Conservation (phyloP, 495 filamentous ascomycete genomes). For the Neurospora pannonica region DNA sequence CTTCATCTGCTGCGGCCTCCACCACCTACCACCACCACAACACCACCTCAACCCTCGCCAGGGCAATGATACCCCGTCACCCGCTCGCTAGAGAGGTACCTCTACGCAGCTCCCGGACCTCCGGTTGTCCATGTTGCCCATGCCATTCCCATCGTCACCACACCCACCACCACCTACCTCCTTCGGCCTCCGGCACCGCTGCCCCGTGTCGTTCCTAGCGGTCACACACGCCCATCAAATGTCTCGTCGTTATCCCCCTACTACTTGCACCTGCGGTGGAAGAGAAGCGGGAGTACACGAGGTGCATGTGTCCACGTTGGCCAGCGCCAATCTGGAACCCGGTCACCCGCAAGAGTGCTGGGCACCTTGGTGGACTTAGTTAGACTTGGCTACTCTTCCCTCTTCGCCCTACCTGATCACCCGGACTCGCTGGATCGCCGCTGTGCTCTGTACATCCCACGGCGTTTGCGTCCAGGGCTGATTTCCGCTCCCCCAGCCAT, state of each 20-base stretch:
- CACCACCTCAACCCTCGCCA: not conserved
- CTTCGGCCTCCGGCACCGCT: not conserved
- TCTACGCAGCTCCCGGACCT: not conserved
- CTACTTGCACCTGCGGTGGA: not conserved
- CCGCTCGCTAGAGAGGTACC: not conserved
- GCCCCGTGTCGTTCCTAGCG: not conserved
- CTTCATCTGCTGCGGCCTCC: not conserved
- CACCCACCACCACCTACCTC: not conserved
- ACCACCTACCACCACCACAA: not conserved
- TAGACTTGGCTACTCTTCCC: not conserved
- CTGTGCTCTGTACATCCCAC: not conserved
- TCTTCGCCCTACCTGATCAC: not conserved
- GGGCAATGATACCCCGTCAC: not conserved
- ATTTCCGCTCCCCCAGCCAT: not conserved
- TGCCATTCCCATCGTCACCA: not conserved
- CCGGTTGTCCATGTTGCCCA: not conserved
- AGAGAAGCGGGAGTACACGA: not conserved
- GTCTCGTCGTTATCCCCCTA: not conserved
- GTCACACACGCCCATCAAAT: not conserved
- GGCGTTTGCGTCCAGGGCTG: not conserved
- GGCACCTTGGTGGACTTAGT: not conserved
- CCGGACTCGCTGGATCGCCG: conserved; percentile 1
- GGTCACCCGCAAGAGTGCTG: not conserved
- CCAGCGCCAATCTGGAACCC: not conserved
- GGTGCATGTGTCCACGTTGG: not conserved